These are phyloP conservation scores for Xylaria polymorpha DNA, from an alignment of 2,329 filamentous ascomycete species.

Conservation along the genomic window DNA sequence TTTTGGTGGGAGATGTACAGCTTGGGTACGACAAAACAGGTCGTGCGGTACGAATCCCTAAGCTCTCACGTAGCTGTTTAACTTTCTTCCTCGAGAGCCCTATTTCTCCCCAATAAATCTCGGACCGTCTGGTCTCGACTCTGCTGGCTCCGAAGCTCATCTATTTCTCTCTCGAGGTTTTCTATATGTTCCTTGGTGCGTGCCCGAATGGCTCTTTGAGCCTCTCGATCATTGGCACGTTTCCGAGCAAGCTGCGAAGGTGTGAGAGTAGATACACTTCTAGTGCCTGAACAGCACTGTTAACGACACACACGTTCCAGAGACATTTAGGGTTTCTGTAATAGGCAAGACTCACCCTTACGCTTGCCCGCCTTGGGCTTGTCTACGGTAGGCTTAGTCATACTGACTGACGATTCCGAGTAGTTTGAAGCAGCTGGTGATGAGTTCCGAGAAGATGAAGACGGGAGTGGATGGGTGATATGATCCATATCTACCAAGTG, in stretches of 20 bases:
- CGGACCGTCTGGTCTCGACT: conserved; percentile 63
- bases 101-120: conserved; percentile 64
- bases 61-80: conserved; percentile 57
- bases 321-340: background rate
- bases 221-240: conserved; percentile 90
- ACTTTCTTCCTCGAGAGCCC: conserved; percentile 66
- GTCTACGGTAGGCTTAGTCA: conserved; percentile 42
- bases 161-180: conserved; percentile 77
- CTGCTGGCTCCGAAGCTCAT: conserved; percentile 70
- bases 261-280: conserved; percentile 87
- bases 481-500: conserved; percentile 35
- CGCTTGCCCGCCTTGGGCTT: conserved; percentile 48
- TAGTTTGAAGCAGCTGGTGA: conserved; percentile 34
- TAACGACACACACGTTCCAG: conserved; percentile 14
- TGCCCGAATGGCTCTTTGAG: conserved; percentile 86
- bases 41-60: conserved; percentile 55
- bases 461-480: conserved; percentile 26
- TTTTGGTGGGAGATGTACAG: conserved; percentile 39
- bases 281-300: conserved; percentile 62
- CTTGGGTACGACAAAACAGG: conserved; percentile 44
- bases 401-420: conserved; percentile 41
- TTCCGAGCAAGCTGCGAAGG: conserved; percentile 91
- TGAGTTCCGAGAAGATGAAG: conserved; percentile 30
- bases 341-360: conserved; percentile 45
- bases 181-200: conserved; percentile 90